Evolutionary conservation across 1,139 yeast genomes (phyloP), one percentile per base, ranked within the genome.

Genomic region (Yamadazyma friedrichii): DNA sequence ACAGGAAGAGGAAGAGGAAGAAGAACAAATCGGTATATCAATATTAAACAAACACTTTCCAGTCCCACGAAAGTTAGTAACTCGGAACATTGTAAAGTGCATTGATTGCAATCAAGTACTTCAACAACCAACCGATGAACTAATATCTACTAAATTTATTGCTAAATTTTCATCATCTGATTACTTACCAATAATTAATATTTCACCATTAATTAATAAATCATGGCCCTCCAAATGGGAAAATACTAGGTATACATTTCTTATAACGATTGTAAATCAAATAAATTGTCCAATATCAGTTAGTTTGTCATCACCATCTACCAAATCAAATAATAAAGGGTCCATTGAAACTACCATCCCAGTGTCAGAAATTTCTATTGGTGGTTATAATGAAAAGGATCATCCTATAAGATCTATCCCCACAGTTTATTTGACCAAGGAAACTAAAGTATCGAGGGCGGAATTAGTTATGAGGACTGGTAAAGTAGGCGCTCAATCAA

Each of bases 151-250:
- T 44, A 69, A 68, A 42, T 60, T 58, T 42, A 40, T 50, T 11
- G 52, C 54, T 16, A 62, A 59, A 43, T 66, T 62, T 53, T 59
- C 62, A 43, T 74, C 74, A 2, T 48, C 59, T 10, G 75, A 70
- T 31, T 59, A 54, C 25, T 36, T 68, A 40, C 76, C 76, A 3
- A 41, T 51, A 2, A 39, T 65, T 1, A 52, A 50, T 11, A 42
- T 49, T 10, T 36, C 49, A 5, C 47, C 52, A 9, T 24, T 38
- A 15, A 25, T 44, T 4, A 39, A 38, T 17, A 36, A 46, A 26
- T 4, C 12, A 5, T 31, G 45, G 15, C 53, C 51, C 2, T 20
- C 24, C 24, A 9, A 54, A 1, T 40, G 53, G 25, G 29, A 53
- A 29, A 42, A 42, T 12, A 40, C 38, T 35, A 35, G 42, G 31